Conservation (phyloP, 2,329 filamentous ascomycete genomes). For the Trichoderma sp. region DNA sequence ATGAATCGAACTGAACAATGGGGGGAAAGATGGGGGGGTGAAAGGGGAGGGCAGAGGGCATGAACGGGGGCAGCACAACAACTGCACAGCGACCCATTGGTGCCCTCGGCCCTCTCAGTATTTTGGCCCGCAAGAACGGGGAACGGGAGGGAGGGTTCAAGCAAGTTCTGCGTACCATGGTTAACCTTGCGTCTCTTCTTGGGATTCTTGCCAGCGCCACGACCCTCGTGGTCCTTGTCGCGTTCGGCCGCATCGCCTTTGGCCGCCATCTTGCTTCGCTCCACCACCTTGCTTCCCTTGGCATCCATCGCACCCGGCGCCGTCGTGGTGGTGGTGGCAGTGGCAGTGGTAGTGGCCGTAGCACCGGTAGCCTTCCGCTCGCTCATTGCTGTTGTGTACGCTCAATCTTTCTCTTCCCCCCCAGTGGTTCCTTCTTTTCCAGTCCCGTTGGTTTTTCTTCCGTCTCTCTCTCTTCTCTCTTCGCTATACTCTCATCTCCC, state of each 20-base stretch:
- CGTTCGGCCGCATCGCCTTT: constrained; percentile 33
- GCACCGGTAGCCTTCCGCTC: constrained; percentile 33
- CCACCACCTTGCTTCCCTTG: constrained; percentile 32
- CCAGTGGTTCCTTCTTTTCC: background rate
- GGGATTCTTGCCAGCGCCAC: constrained; percentile 52
- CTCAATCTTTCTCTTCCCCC: background rate
- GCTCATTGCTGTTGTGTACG: constrained; percentile 30
- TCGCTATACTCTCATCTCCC: constrained; percentile 2
- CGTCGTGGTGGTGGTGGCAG: constrained; percentile 18
- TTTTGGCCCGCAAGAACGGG: background rate
- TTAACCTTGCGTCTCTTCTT: constrained; percentile 89
- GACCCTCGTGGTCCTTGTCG: constrained; percentile 30
- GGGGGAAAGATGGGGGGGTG: background rate
- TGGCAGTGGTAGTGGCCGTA: background rate
- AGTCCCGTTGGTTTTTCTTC: background rate
- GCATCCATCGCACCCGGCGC: constrained; percentile 28
- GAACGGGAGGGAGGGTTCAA: background rate
- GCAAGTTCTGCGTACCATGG: constrained; percentile 63
- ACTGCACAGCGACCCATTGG: background rate
- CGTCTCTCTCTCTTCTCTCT: background rate
- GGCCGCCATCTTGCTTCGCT: constrained; percentile 28
- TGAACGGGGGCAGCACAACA: background rate
- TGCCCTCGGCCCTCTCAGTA: background rate
- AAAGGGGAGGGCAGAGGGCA: background rate
- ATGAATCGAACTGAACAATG: background rate